Percentiles rank a stretch among this genome's conserved stretches.
phyloP scores from a whole-genome alignment of 495 filamentous ascomycete genomes.

The Filosporella fistucella region DNA sequence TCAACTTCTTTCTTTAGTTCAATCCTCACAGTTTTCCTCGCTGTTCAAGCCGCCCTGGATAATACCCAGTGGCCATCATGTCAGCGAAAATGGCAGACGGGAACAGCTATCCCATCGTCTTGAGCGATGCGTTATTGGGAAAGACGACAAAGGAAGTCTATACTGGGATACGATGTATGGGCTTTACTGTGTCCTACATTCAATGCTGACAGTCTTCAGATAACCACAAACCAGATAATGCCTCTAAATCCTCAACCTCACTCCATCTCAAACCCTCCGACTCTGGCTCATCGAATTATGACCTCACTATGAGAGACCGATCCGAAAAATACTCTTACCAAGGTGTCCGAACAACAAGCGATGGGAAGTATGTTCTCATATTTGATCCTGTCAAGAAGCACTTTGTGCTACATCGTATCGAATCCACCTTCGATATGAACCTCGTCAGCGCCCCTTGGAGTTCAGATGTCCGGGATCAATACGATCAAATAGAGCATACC shows the following conservation, averaged over 20 bases:
- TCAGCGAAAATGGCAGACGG: too few relatives aligned
- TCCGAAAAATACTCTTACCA: constrained; percentile 45
- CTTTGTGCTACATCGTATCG: constrained; percentile 51
- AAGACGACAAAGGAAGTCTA: constrained; percentile 47
- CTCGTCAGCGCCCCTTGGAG: constrained; percentile 29
- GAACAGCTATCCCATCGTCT: constrained; percentile 50
- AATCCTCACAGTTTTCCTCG: too few relatives aligned
- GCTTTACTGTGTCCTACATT: neutral
- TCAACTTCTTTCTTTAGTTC: too few relatives aligned
- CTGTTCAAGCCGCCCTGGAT: too few relatives aligned
- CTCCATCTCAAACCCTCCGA: constrained; percentile 39
- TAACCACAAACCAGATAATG: constrained; percentile 43
- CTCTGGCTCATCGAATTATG: constrained; percentile 26
- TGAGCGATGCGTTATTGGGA: constrained; percentile 49
- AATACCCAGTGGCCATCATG: neutral
- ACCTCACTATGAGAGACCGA: constrained; percentile 36
- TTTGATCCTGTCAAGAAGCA: constrained; percentile 48
- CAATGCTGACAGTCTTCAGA: constrained; percentile 29
- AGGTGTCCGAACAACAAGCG: constrained; percentile 40
- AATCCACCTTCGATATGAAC: constrained; percentile 58
- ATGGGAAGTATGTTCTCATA: constrained; percentile 49
- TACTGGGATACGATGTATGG: constrained; percentile 48
- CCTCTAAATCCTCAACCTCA: constrained; percentile 35
- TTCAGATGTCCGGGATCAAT: constrained; percentile 15
- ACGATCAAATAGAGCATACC: constrained; percentile 15